Percentiles rank a stretch among this genome's conserved stretches.
Evolutionary conservation across 1,284 basidiomycete genomes (phyloP).

Genomic region (Heterobasidion annosum): DNA sequence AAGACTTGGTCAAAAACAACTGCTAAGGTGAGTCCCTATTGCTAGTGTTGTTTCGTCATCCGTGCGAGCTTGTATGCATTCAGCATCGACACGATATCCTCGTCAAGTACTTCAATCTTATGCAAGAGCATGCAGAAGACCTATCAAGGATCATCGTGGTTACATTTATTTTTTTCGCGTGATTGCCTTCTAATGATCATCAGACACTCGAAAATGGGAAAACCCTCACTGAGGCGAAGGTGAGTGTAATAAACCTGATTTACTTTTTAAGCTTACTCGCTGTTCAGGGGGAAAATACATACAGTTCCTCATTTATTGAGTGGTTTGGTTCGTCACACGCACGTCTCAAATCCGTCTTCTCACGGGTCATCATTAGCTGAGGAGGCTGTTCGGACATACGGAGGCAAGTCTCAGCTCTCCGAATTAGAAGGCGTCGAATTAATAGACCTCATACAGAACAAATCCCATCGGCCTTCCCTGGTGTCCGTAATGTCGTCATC

Average conservation of each 20-base stretch:
- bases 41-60: slow-evolving; percentile 1
- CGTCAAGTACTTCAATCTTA: slow-evolving; percentile 62
- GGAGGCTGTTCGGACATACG: slow-evolving; percentile 81
- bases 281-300: slow-evolving; percentile 63
- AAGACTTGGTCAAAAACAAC: slow-evolving; percentile 77
- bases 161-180: slow-evolving; percentile 1
- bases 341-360: too few species aligned
- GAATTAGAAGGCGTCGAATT: too few species aligned
- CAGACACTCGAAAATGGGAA: slow-evolving; percentile 93
- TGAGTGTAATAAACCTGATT: slow-evolving; percentile 14
- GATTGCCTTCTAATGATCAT: background rate
- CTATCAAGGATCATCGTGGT: slow-evolving; percentile 72
- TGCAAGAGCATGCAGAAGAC: slow-evolving; percentile 78
- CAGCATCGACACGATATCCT: slow-evolving; percentile 76
- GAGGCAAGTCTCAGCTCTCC: slow-evolving; percentile 32
- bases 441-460: slow-evolving; percentile 40
- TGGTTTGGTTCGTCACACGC: slow-evolving; percentile 59
- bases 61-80: background rate
- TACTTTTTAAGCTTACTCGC: background rate
- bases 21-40: slow-evolving; percentile 44
- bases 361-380: slow-evolving; percentile 42
- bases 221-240: slow-evolving; percentile 74
- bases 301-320: slow-evolving; percentile 82
- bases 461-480: slow-evolving; percentile 70
- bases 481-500: slow-evolving; percentile 81